These are phyloP conservation scores for Trapa incisa DNA, from an alignment of 345 rosid genomes.

Conservation along the genomic window DNA sequence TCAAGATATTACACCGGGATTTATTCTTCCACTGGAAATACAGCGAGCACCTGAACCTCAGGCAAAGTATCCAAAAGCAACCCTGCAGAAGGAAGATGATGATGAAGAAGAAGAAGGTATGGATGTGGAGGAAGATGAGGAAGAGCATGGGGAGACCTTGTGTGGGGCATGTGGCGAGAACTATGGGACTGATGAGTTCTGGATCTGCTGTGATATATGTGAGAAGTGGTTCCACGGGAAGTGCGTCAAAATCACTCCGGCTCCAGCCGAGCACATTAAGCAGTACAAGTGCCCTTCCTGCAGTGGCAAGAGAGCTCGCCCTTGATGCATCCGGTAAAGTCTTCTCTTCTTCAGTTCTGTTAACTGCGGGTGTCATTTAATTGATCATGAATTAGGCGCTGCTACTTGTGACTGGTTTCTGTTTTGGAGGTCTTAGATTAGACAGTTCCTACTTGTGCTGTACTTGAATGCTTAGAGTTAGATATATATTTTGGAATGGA, in stretches of 20 bases:
- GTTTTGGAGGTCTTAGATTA: background rate
- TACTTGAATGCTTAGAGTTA: slow-evolving; percentile 1
- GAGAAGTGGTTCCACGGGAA: slow-evolving; percentile 84
- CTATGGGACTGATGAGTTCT: slow-evolving; percentile 64
- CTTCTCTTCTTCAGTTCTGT: background rate
- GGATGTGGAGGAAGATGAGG: slow-evolving; percentile 45
- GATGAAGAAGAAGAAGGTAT: slow-evolving; percentile 26
- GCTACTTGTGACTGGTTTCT: slow-evolving; percentile 1
- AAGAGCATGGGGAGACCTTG: slow-evolving; percentile 56
- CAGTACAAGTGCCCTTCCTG: slow-evolving; percentile 82
- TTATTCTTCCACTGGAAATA: slow-evolving; percentile 15
- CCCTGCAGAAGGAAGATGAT: slow-evolving; percentile 16
- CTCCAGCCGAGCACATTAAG: slow-evolving; percentile 79
- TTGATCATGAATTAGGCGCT: background rate
- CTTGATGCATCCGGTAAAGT: slow-evolving; percentile 20
- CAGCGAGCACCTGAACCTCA: slow-evolving; percentile 28
- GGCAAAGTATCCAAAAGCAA: slow-evolving; percentile 23
- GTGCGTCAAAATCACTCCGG: slow-evolving; percentile 81
- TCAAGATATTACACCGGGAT: background rate
- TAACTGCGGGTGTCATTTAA: background rate
- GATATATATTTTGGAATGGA: background rate
- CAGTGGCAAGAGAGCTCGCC: slow-evolving; percentile 66
- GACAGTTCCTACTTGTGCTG: background rate
- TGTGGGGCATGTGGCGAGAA: slow-evolving; percentile 81
- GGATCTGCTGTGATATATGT: slow-evolving; percentile 74